phyloP scores from a whole-genome alignment of 345 rosid genomes.

The Lepidium aucheri region DNA sequence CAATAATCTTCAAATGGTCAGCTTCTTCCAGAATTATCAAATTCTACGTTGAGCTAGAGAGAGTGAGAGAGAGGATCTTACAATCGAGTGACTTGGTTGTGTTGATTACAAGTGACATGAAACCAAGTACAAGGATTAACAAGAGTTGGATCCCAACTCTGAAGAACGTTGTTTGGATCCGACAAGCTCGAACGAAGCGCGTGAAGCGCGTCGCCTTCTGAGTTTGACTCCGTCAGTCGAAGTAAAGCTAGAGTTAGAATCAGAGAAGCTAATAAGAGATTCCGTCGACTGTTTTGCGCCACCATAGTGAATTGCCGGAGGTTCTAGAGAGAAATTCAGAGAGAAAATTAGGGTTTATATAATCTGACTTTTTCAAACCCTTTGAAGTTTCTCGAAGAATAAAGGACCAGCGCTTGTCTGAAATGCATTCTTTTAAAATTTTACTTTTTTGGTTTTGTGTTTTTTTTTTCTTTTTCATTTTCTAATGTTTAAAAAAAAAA shows the following conservation, averaged over 20 bases:
- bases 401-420: background rate
- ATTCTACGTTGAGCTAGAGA: background rate
- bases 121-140: constrained; percentile 94
- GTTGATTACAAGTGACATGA: constrained; percentile 66
- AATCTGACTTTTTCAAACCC: background rate
- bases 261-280: constrained; percentile 1
- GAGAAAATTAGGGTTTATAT: background rate
- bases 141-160: constrained; percentile 89
- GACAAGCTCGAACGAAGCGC: constrained; percentile 50
- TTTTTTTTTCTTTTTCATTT: background rate
- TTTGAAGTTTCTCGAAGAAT: background rate
- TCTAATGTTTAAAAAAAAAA: too few relatives aligned
- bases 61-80: constrained; percentile 9
- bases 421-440: background rate
- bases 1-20: background rate
- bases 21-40: background rate
- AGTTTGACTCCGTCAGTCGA: constrained; percentile 34
- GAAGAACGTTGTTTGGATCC: constrained; percentile 66
- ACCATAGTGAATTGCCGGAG: constrained; percentile 29
- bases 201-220: constrained; percentile 79
- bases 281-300: constrained; percentile 22
- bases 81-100: constrained; percentile 65
- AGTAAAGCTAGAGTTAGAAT: constrained; percentile 19
- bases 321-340: background rate
- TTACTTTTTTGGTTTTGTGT: background rate